Conservation (phyloP, 208 protist species). For the Acanthamoeba castellanii region DNA sequence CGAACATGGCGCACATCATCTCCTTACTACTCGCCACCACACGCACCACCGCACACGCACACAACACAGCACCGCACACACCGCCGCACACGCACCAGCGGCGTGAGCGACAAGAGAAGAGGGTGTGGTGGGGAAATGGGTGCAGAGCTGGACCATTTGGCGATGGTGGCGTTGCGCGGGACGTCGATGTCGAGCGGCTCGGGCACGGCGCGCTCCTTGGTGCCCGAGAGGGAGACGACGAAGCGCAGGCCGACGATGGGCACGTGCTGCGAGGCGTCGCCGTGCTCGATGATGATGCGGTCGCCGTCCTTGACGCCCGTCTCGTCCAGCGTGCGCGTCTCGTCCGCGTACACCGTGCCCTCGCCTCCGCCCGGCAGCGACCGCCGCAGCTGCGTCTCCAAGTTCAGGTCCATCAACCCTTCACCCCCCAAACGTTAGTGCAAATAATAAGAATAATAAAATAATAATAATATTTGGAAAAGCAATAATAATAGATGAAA, state of each 20-base stretch:
- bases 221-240: background rate
- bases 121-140: background rate
- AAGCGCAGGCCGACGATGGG: conserved; percentile 5
- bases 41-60: too few species aligned
- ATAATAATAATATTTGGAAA: too few species aligned
- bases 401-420: background rate
- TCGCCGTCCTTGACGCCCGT: conserved; percentile 9
- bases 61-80: too few species aligned
- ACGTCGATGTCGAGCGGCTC: conserved; percentile 36
- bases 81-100: background rate
- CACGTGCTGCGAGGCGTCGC: background rate
- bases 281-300: conserved; percentile 61
- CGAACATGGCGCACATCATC: conserved; percentile 53
- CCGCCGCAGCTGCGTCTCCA: background rate
- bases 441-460: too few species aligned
- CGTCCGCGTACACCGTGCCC: conserved; percentile 39
- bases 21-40: conserved; percentile 5
- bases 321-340: background rate
- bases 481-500: too few species aligned
- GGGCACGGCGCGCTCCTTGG: conserved; percentile 30
- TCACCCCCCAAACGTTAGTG: background rate
- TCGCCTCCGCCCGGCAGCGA: conserved; percentile 40
- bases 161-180: conserved; percentile 42
- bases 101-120: background rate
- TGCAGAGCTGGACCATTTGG: background rate